phyloP scores from a whole-genome alignment of 1,139 yeast genomes.

The Pichia cactophila region DNA sequence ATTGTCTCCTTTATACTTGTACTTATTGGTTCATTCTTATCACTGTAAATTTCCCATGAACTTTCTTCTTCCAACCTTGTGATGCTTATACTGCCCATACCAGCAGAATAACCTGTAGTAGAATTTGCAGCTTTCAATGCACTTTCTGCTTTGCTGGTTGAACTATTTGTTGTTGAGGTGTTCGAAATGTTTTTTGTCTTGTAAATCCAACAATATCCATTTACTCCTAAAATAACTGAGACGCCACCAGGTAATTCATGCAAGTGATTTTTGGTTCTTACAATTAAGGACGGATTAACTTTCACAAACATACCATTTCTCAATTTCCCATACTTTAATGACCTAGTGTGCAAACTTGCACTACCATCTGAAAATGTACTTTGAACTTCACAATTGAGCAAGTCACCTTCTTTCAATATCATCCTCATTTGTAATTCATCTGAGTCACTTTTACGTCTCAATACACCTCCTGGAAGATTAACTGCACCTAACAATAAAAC shows the following conservation, averaged over 20 bases:
- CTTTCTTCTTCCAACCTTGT: slow-evolving; percentile 91
- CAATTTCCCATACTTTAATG: slow-evolving; percentile 88
- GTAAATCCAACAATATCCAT: slow-evolving; percentile 90
- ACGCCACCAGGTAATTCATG: slow-evolving; percentile 87
- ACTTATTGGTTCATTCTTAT: slow-evolving; percentile 69
- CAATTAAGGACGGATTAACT: slow-evolving; percentile 75
- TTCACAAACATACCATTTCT: slow-evolving; percentile 80
- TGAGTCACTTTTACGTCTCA: slow-evolving; percentile 86
- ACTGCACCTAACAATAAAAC: slow-evolving; percentile 90
- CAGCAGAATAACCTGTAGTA: slow-evolving; percentile 40
- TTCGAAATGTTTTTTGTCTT: slow-evolving; percentile 42
- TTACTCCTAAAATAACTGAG: slow-evolving; percentile 83
- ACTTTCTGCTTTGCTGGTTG: slow-evolving; percentile 29
- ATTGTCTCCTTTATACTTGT: slow-evolving; percentile 61
- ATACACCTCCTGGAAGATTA: slow-evolving; percentile 93
- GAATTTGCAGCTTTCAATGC: slow-evolving; percentile 31
- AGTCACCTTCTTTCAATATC: slow-evolving; percentile 93
- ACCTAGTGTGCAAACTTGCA: slow-evolving; percentile 91
- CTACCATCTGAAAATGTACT: slow-evolving; percentile 82
- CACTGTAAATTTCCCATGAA: slow-evolving; percentile 92
- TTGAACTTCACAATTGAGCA: slow-evolving; percentile 93
- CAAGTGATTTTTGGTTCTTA: slow-evolving; percentile 80
- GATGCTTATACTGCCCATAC: slow-evolving; percentile 59
- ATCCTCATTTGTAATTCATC: slow-evolving; percentile 96
- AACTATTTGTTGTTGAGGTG: slow-evolving; percentile 18